Percentiles rank a stretch among this genome's conserved stretches.
Conservation (phyloP, 331 rosid genomes). For the Cydonia oblonga region DNA sequence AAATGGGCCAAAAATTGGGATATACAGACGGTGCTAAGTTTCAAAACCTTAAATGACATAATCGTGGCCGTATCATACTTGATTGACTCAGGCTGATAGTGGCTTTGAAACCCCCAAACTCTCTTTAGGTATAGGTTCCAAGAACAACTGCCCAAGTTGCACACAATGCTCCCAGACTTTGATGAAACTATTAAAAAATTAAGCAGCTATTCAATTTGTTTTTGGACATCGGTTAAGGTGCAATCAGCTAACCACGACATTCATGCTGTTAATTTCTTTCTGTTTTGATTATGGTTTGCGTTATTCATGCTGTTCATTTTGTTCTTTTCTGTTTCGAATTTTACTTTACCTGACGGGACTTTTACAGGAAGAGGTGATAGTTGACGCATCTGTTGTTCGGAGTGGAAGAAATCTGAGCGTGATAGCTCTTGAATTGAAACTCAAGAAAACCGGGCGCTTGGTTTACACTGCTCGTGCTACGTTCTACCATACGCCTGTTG, state of each 20-base stretch:
- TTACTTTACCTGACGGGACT: not conserved
- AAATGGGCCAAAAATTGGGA: not conserved
- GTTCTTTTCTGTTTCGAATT: not conserved
- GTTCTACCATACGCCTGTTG: conserved; percentile 55
- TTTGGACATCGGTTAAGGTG: not conserved
- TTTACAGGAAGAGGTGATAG: conserved; percentile 50
- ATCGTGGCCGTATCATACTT: not conserved
- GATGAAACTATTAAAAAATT: not conserved
- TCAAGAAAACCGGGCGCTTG: conserved; percentile 39
- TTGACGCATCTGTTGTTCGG: conserved; percentile 47
- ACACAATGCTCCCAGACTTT: not conserved
- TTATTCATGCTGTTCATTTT: not conserved
- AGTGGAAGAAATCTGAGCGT: conserved; percentile 62
- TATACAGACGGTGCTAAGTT: not conserved
- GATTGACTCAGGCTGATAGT: not conserved
- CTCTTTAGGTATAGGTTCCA: not conserved
- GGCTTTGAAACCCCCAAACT: not conserved
- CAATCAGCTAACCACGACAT: not conserved
- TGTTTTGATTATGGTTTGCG: not conserved
- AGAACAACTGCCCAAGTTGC: not conserved
- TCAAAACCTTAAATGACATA: not conserved
- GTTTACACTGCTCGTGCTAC: conserved; percentile 51
- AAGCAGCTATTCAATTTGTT: not conserved
- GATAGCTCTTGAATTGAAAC: conserved; percentile 44
- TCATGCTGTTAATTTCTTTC: no score